A percentile compares a stretch with the other conserved stretches of the same genome.
Conservation (phyloP, 2,329 filamentous ascomycete species). For the Cephalotrichum gorgonifer region DNA sequence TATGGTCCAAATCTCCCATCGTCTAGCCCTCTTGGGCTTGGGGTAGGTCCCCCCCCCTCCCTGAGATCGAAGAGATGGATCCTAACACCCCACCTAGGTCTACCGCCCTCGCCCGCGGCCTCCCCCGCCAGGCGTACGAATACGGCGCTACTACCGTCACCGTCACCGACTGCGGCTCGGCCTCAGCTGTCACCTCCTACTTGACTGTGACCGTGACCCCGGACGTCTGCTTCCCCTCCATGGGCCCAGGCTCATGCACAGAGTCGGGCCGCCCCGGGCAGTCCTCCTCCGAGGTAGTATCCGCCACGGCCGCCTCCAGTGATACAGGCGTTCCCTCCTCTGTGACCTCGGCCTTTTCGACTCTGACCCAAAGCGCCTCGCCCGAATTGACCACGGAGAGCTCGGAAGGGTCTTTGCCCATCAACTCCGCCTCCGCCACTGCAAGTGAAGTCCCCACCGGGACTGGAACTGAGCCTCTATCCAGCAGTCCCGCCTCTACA, state of each 20-base stretch:
- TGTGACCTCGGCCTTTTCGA: not conserved
- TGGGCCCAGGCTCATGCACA: too few relatives aligned
- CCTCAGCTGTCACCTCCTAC: not conserved
- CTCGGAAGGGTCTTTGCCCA: not conserved
- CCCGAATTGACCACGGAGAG: not conserved
- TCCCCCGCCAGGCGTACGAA: not conserved
- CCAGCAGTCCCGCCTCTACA: not conserved
- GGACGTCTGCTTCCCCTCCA: too few relatives aligned
- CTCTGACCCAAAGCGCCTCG: not conserved
- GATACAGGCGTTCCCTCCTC: too few relatives aligned
- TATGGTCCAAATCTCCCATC: not conserved
- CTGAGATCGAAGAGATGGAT: not conserved
- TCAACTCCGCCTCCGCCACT: not conserved
- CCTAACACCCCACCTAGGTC: not conserved
- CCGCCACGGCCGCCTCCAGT: too few relatives aligned
- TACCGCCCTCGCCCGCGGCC: not conserved
- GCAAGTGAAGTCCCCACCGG: not conserved
- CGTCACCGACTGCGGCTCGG: not conserved
- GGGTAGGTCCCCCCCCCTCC: not conserved
- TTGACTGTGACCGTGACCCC: not conserved
- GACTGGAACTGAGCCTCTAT: not conserved
- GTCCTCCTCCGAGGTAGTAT: too few relatives aligned
- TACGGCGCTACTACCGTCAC: not conserved
- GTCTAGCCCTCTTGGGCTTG: constrained; percentile 1
- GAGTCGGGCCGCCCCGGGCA: too few relatives aligned